Evolutionary conservation across 163 green algal species (phyloP).

Genomic region (Scenedesmus sp.): DNA sequence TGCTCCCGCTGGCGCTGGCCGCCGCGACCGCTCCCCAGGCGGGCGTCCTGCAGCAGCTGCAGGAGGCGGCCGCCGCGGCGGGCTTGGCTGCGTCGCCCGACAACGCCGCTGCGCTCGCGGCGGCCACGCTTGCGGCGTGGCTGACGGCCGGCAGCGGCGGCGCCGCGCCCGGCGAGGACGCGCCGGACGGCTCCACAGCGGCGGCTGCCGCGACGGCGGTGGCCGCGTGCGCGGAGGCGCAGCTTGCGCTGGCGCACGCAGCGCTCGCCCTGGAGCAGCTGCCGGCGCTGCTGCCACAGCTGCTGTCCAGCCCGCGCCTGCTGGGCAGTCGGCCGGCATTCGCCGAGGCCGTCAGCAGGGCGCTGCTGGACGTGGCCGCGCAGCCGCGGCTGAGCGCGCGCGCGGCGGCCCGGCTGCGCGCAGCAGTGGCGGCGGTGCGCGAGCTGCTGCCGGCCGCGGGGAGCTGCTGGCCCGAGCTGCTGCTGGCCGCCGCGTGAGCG

Average conservation of each 20-base stretch:
- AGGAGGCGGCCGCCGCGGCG: constrained; percentile 32
- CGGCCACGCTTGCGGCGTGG: constrained; percentile 14
- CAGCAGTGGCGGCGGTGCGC: constrained; percentile 20
- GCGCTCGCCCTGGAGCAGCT: not conserved
- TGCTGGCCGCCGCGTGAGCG: too few species aligned
- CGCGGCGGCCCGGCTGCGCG: not conserved
- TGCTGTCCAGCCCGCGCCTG: not conserved
- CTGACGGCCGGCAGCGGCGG: not conserved
- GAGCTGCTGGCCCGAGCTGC: constrained; percentile 29
- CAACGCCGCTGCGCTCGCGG: constrained; percentile 14
- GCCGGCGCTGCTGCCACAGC: constrained; percentile 12
- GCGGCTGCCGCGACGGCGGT: not conserved
- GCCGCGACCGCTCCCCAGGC: constrained; percentile 18
- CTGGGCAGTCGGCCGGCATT: constrained; percentile 9
- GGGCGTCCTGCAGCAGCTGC: constrained; percentile 40
- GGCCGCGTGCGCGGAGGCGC: not conserved
- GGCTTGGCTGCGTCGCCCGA: constrained; percentile 3
- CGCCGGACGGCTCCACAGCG: not conserved
- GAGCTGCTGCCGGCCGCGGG: constrained; percentile 5
- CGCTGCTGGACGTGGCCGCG: constrained; percentile 6
- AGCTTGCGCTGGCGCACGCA: not conserved
- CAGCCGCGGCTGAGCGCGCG: not conserved
- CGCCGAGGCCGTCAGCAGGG: constrained; percentile 10
- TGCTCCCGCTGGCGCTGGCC: constrained; percentile 27
- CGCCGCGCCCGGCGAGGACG: not conserved